Evolutionary conservation across 2,329 filamentous ascomycete genomes (phyloP).

Genomic region (Cyphellophora attinorum): DNA sequence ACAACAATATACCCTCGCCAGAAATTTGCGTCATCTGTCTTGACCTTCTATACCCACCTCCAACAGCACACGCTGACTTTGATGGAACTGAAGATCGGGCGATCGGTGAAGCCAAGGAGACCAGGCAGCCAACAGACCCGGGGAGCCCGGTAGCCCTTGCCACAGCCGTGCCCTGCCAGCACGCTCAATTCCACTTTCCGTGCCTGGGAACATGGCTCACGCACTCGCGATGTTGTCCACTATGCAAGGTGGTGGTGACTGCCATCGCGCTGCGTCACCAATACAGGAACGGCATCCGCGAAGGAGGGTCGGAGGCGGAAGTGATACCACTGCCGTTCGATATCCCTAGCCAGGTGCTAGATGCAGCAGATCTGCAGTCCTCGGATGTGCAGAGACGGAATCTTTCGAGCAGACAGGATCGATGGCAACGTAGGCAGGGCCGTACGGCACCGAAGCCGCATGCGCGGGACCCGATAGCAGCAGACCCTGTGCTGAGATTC

Average conservation of each 20-base stretch:
- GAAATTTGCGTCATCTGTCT: slow-evolving; percentile 74
- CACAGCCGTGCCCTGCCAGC: slow-evolving; percentile 64
- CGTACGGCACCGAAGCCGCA: not conserved
- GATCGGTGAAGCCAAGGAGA: no score
- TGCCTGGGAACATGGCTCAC: slow-evolving; percentile 79
- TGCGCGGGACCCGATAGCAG: slow-evolving; percentile 5
- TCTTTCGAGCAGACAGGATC: no score
- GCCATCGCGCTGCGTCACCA: slow-evolving; percentile 36
- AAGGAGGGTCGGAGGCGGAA: not conserved
- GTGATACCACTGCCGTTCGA: not conserved
- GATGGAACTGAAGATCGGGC: not conserved
- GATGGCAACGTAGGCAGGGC: no score
- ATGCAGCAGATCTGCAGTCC: not conserved
- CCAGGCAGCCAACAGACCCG: not conserved
- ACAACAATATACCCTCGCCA: slow-evolving; percentile 3
- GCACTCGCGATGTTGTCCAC: slow-evolving; percentile 61
- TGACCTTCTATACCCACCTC: slow-evolving; percentile 58
- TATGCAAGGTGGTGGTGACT: slow-evolving; percentile 56
- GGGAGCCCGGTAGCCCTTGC: slow-evolving; percentile 50
- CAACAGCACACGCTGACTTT: no score
- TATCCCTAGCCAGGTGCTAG: not conserved
- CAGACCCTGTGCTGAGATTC: slow-evolving; percentile 21
- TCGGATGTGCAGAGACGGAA: no score
- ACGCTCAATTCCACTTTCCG: slow-evolving; percentile 73
- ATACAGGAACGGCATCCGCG: no score